Conservation (phyloP, 257 asterid species). For the Solanum rostratum region DNA sequence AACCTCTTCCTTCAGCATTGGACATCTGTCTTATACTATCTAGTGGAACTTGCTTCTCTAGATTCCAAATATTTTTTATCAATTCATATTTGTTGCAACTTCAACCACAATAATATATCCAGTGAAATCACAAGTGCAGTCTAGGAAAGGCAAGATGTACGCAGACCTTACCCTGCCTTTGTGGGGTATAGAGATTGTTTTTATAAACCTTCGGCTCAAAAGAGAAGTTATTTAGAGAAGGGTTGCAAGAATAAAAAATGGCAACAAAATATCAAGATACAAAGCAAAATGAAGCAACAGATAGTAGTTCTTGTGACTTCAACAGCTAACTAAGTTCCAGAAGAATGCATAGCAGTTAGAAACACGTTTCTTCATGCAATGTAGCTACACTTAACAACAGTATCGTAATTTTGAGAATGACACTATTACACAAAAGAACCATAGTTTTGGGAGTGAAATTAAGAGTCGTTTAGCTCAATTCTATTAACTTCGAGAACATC, state of each 20-base stretch:
- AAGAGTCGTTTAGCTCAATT: neutral
- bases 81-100: neutral
- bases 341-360: neutral
- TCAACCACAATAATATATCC: neutral
- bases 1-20: neutral
- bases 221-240: no score
- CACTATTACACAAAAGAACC: neutral
- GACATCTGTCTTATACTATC: neutral
- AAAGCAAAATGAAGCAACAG: no score
- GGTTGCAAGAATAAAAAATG: no score
- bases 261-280: no score
- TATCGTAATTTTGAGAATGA: neutral
- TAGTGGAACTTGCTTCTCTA: neutral
- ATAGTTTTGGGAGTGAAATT: neutral
- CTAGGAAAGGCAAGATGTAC: no score
- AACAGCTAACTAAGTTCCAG: neutral
- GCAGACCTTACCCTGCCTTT: no score
- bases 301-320: neutral
- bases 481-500: neutral
- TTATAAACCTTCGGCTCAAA: no score
- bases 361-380: neutral
- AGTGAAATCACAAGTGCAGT: no score
- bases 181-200: no score
- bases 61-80: neutral
- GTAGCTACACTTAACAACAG: neutral